Base-by-base conservation (phyloP, 768 basidiomycete genomes). In the Boletellus sp. region DNA sequence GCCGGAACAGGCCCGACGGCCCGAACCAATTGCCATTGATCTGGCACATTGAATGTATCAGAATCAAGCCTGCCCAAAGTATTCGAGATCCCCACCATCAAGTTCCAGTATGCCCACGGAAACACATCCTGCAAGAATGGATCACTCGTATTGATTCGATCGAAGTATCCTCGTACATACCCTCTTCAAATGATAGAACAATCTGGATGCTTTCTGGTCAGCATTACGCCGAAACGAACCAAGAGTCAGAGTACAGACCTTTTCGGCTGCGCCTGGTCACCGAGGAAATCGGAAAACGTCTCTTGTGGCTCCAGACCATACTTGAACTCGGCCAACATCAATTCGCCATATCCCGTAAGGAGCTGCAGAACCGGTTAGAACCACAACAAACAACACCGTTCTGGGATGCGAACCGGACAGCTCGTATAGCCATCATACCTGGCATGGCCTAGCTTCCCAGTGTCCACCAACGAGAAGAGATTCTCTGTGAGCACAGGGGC, bases 271-370 rank as follows among this genome's bases (percentile, higher is more conserved):
- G 74, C 67, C 70, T 96, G 94, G 64, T 95, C 83, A 28, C 80
- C 80, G 20, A 92, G 70, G 58, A 78, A 71, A 3, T 68, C 61
- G 15, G 78, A 70, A 61, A 99, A 98, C 0, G 89, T 80, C 71
- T 98, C 95, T 58, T 92, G 85, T 1, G 93, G 90, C 62, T 85
- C 80, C 1, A 85, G 71, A 15, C 90, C 94, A 67, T 97, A 99
- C 66, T 89, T 90, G 78, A 97, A 97, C 68, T 97, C 94, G 23
- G 90, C 86, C 47, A 97, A 76, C 81, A 97, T 79, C 36, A 90
- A 68, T 68, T 88, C 76, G 16, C 87, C 87, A 57, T 91, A 90
- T 24, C 87, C 87, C 38, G 87, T 90, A 55, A 91, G 73, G 8
- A 91, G 75, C 88, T 90, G 52, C 11, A 26, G 15, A 20, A 23